Percentiles rank a stretch among this genome's conserved stretches.
phyloP scores from a whole-genome alignment of 2,329 filamentous ascomycete species.

The Amauroascus niger region DNA sequence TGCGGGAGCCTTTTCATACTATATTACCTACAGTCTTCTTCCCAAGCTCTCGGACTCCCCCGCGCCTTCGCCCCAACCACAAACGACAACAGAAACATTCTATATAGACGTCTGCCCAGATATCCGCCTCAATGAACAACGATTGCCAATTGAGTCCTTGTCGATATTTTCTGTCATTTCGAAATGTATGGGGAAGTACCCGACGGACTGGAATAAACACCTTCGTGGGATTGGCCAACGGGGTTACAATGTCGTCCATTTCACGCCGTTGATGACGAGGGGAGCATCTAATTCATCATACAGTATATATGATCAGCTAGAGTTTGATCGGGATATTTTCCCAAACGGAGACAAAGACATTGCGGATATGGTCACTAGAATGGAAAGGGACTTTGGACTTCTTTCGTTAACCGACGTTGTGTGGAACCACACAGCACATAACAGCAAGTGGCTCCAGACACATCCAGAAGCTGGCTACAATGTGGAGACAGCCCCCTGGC shows the following conservation, averaged over 20 bases:
- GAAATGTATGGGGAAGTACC: conserved; percentile 95
- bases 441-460: conserved; percentile 85
- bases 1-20: conserved; percentile 86
- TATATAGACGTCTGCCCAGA: conserved; percentile 90
- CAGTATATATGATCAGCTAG: conserved; percentile 85
- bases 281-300: conserved; percentile 93
- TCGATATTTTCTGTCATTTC: conserved; percentile 91
- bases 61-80: conserved; percentile 30
- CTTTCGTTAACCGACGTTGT: conserved; percentile 92
- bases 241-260: conserved; percentile 98
- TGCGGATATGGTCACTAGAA: conserved; percentile 61
- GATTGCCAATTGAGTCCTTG: conserved; percentile 73
- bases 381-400: conserved; percentile 76
- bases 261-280: conserved; percentile 82
- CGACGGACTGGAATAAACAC: conserved; percentile 81
- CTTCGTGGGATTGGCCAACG: conserved; percentile 76
- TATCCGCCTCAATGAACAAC: conserved; percentile 61
- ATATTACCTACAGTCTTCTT: conserved; percentile 81
- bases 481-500: conserved; percentile 71
- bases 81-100: conserved; percentile 60
- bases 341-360: conserved; percentile 78
- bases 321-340: conserved; percentile 74
- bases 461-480: conserved; percentile 97
- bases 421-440: conserved; percentile 94
- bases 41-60: conserved; percentile 58